Conservation (phyloP, 1,284 basidiomycete species). For the Lignosus rhinocerotis region DNA sequence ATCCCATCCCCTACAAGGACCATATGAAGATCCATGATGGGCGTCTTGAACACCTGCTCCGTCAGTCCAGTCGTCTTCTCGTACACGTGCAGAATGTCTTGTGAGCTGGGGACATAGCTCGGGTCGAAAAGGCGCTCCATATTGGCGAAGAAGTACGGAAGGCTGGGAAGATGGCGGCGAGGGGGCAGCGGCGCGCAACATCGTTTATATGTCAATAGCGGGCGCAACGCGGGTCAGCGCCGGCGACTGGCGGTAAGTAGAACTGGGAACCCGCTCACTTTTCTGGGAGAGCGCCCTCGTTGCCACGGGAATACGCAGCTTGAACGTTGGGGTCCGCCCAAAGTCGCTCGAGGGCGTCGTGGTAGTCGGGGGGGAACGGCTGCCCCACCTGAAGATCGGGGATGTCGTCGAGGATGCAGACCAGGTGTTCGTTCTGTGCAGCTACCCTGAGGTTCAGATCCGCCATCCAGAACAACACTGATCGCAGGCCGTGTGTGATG, state of each 20-base stretch:
- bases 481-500: constrained; percentile 81
- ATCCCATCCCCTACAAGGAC: background rate
- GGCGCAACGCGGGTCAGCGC: background rate
- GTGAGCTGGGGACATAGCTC: background rate
- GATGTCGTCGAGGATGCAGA: background rate
- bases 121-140: background rate
- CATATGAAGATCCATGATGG: background rate
- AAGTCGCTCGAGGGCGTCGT: background rate
- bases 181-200: too few relatives aligned
- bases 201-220: background rate
- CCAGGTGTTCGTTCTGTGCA: background rate
- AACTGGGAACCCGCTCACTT: background rate
- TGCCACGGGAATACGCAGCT: constrained; percentile 58
- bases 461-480: constrained; percentile 85
- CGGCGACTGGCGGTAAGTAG: background rate
- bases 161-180: background rate
- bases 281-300: background rate
- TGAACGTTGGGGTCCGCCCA: constrained; percentile 51
- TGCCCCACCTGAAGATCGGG: background rate
- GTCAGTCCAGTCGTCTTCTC: background rate
- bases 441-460: constrained; percentile 74
- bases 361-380: background rate
- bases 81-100: background rate
- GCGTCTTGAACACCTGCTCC: background rate
- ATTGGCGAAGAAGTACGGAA: background rate